Base-by-base conservation (phyloP, 2,329 filamentous ascomycete genomes). In the Hyphodiscus sp. region DNA sequence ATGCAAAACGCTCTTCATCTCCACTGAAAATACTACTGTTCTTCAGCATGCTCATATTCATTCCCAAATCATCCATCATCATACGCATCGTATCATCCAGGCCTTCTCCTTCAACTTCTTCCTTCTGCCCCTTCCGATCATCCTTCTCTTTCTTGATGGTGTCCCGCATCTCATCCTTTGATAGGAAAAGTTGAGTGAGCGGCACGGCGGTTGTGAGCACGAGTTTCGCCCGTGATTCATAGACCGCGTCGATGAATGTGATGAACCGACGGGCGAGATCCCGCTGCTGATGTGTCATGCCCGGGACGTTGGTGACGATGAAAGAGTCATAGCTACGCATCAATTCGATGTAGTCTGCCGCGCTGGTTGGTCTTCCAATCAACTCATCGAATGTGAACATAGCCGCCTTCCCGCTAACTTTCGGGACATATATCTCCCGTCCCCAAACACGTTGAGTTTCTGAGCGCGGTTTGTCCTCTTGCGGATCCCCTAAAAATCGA, bases 1-100 rank as follows among this genome's bases (percentile, higher is more conserved):
- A 99, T 0, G 94, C 94, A 74, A 99, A 99, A 0, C 90, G 82
- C 72, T 99, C 94, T 74, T 99, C 94, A 54, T 96, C 94, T 42
- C 94, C 94, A 1, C 86, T 88, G 70, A 99, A 99, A 41, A 97
- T 81, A 60, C 81, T 89, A 43, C 86, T 90, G 61, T 85, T 85
- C 74, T 95, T 95, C 63, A 99, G 76, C 70, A 88, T 85, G 48
- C 84, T 78, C 74, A 94, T 91, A 63, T 87, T 91, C 73, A 91
- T 81, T 41, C 90, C 90, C 46, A 96, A 72, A 66, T 96, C 89
- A 63, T 96, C 90, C 81, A 96, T 88, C 65, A 95, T 78, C 65
- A 82, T 83, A 55, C 87, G 81, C 83, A 95, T 87, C 1, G 81
- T 79, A 61, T 88, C 81, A 44, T 85, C 81, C 13, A 88, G 73